Evolutionary conservation across 2,329 filamentous ascomycete genomes (phyloP), one percentile per base, ranked within the genome.

Genomic region (Pseudopyrenochaeta lycopersici): DNA sequence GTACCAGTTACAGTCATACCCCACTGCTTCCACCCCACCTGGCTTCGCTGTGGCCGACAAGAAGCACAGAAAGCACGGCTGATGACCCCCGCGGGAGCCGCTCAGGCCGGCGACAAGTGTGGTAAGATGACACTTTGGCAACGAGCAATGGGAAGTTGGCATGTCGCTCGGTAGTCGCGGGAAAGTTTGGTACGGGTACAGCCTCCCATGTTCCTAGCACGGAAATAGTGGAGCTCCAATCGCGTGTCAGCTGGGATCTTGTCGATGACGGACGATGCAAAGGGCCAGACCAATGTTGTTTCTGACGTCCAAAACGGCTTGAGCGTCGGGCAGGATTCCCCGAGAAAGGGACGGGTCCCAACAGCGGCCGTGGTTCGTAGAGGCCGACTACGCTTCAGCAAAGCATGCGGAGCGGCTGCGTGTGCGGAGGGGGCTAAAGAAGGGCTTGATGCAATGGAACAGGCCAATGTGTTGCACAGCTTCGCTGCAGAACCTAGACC

Each of bases 401-500:
- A 59, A 53, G 55, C 54, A 55, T 63, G 66, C 63, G 63, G 62
- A 66, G 60, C 63, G 56, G 54, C 58, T 63, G 63, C 64, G 54
- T 65, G 65, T 68, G 66, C 67, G 64, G 69, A 60, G 23, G 64
- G 54, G 63, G 60, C 55, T 62, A 67, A 23, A 70, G 54, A 39
- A 63, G 40, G 56, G 60, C 57, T 60, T 59, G 59, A 64, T 66
- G 62, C 51, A 63, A 52, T 58, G 45, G 51, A 62, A 53, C 62
- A 68, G 58, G 57, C 61, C 66, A 71, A 64, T 63, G 57, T 66
- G 66, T 69, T 62, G 54, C 65, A 72, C 62, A 58, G 61, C 56
- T 59, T 67, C 54, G 48, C 52, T 54, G 53, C 57, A 60, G 60
- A 54, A 38, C 56, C 65, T 54, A 59, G 58, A 46, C 49, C 45